Percentiles rank a stretch among this genome's conserved stretches.
phyloP scores from a whole-genome alignment of 768 basidiomycete species.

The Nidularia sp. region DNA sequence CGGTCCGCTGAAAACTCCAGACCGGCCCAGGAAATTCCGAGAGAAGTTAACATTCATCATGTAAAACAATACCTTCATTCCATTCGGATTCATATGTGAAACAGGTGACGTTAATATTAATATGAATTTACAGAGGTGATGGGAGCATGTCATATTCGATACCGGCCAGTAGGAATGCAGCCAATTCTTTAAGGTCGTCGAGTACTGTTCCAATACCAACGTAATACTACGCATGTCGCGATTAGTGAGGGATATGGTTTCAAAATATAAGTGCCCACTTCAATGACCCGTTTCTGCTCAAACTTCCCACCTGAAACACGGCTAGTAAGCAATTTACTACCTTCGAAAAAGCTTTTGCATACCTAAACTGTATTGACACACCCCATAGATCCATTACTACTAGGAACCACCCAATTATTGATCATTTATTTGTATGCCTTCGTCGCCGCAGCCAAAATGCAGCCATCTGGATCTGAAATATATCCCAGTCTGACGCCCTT shows the following conservation, averaged over 20 bases:
- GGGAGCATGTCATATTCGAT: slow-evolving; percentile 27
- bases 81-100: too few relatives aligned
- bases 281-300: slow-evolving; percentile 28
- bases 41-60: too few relatives aligned
- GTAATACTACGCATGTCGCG: slow-evolving; percentile 29
- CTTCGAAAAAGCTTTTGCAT: slow-evolving; percentile 7
- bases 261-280: slow-evolving; percentile 17
- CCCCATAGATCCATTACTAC: slow-evolving; percentile 37
- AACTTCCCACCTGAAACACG: slow-evolving; percentile 32
- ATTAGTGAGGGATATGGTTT: neutral
- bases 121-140: too few relatives aligned
- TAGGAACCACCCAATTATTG: slow-evolving; percentile 32
- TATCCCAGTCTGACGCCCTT: slow-evolving; percentile 38
- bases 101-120: too few relatives aligned
- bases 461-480: slow-evolving; percentile 31
- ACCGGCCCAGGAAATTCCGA: too few relatives aligned
- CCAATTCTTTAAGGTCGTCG: slow-evolving; percentile 42
- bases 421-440: slow-evolving; percentile 38
- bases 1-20: too few relatives aligned
- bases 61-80: too few relatives aligned
- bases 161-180: slow-evolving; percentile 41
- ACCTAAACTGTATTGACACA: slow-evolving; percentile 43
- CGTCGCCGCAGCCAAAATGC: slow-evolving; percentile 27
- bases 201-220: slow-evolving; percentile 28
- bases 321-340: neutral